Base-by-base conservation (phyloP, 257 asterid genomes). In the Cynanchum wilfordii region DNA sequence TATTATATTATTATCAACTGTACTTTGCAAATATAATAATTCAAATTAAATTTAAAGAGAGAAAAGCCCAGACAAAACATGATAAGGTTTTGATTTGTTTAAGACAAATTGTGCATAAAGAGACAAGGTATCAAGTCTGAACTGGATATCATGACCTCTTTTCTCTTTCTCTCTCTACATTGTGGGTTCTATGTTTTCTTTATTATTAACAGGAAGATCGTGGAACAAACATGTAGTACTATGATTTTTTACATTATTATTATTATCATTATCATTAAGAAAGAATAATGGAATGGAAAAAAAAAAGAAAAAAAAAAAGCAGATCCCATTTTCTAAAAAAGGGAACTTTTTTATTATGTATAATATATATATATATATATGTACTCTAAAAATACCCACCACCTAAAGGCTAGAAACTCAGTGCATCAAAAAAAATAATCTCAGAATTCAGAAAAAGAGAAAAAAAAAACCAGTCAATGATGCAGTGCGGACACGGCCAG, bases 91-190 rank as follows among this genome's bases (percentile, higher is more conserved):
- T 80, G 78, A 81, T 85, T 87, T 86, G 73, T 87, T 89, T 84
- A 85, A 78, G 85, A 71, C 87, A 88, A 86, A 69, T 81, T 79
- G 86, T 75, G 83, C 82, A 79, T 71, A 71, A 84, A 78, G 81
- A 82, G 92, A 89, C 96, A 91, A 82, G 84, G 76, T 85, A 87
- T 88, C 86, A 82, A 83, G 79, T 89, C 91, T 87, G 86, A 84
- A 85, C 87, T 83, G 76, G 80, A 80, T 78, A 83, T 89, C 91
- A 86, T 86, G 82, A 85, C 79, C 60, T 65, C 82, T 62, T 62
- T 7, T 3, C 15, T 65, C 82, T 62, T 33, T 7, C 13, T 3
- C 52, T 47, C 11, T 42, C 52, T 47, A 67, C 49, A 36, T 75
- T 51, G 67, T 25, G 57, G 72, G 63, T 44, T 65, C 56, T 42